These are phyloP conservation scores for Selaginella tamariscina DNA, from an alignment of 75 land plant species.

Conservation along the genomic window DNA sequence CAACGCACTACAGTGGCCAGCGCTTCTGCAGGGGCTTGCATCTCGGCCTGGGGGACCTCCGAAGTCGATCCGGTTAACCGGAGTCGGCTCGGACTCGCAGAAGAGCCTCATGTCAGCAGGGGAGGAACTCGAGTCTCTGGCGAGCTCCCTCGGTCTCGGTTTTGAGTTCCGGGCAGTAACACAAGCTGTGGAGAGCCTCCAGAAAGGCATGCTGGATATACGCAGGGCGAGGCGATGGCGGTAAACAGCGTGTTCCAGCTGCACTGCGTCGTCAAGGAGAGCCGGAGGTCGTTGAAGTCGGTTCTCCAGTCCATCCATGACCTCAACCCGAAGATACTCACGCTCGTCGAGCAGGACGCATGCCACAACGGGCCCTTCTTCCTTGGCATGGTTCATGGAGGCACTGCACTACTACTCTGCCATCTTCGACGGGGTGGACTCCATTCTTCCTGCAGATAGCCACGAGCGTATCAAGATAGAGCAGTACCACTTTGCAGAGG, in stretches of 20 bases:
- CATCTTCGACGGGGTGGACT: slow-evolving; percentile 40
- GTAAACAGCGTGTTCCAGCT: slow-evolving; percentile 35
- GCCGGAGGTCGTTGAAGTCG: slow-evolving; percentile 34
- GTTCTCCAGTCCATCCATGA: slow-evolving; percentile 32
- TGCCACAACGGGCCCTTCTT: slow-evolving; percentile 39
- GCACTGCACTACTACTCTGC: slow-evolving; percentile 41
- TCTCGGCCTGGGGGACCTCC: neutral
- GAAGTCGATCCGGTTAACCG: neutral
- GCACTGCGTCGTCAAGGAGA: slow-evolving; percentile 40
- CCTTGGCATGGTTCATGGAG: slow-evolving; percentile 40
- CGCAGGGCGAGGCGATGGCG: slow-evolving; percentile 26
- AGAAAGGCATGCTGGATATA: neutral
- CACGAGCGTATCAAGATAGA: slow-evolving; percentile 35
- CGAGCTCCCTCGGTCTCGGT: neutral
- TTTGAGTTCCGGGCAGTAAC: slow-evolving; percentile 27
- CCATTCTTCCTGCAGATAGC: slow-evolving; percentile 30
- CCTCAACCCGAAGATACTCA: slow-evolving; percentile 28
- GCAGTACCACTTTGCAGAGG: slow-evolving; percentile 38
- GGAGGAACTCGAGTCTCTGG: slow-evolving; percentile 22
- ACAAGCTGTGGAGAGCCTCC: slow-evolving; percentile 20
- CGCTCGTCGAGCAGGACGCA: slow-evolving; percentile 39
- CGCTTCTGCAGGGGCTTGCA: slow-evolving; percentile 28
- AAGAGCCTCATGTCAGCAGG: slow-evolving; percentile 20
- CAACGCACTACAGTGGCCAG: slow-evolving; percentile 37
- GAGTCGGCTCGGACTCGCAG: slow-evolving; percentile 12